Evolutionary conservation across 1,139 yeast species (phyloP).

Genomic region (Geotrichum cucujoidarum): DNA sequence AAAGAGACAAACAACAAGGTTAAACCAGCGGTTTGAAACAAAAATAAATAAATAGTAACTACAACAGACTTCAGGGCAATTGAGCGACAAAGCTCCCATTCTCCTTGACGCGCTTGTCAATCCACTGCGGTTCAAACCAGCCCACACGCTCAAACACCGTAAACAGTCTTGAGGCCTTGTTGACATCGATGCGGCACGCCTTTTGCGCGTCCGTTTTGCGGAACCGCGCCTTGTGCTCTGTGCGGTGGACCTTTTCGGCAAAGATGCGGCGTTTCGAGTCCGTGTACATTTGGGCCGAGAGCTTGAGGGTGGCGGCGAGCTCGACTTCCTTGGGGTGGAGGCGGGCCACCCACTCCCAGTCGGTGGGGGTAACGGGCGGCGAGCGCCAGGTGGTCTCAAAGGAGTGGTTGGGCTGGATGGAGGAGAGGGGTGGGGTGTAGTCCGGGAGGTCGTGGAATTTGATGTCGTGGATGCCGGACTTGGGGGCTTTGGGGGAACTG

Average conservation of each 20-base stretch:
- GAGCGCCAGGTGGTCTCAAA: slow-evolving; percentile 97
- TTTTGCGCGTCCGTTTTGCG: slow-evolving; percentile 97
- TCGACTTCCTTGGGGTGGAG: slow-evolving; percentile 90
- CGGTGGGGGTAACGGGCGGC: slow-evolving; percentile 83
- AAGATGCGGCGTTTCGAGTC: slow-evolving; percentile 91
- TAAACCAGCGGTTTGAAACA: no score
- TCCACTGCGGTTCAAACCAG: slow-evolving; percentile 80
- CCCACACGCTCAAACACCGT: slow-evolving; percentile 94
- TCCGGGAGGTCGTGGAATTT: slow-evolving; percentile 47
- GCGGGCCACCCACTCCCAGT: slow-evolving; percentile 64
- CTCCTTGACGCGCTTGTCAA: slow-evolving; percentile 54
- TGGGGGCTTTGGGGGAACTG: neutral
- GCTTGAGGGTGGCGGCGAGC: slow-evolving; percentile 79
- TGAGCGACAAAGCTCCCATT: slow-evolving; percentile 34
- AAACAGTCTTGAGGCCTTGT: slow-evolving; percentile 87
- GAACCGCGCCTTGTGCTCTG: slow-evolving; percentile 72
- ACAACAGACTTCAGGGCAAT: slow-evolving; percentile 4
- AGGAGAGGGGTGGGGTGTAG: slow-evolving; percentile 62
- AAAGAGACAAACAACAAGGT: slow-evolving; percentile 9
- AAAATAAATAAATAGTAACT: slow-evolving; percentile 11
- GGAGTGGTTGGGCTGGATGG: slow-evolving; percentile 67
- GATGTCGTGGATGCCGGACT: slow-evolving; percentile 37
- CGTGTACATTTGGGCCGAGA: slow-evolving; percentile 80
- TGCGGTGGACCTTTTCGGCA: slow-evolving; percentile 77
- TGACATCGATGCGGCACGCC: slow-evolving; percentile 95